Evolutionary conservation across 192 early-diverging fungal genomes (phyloP), one percentile per base, ranked within the genome.

Genomic region (Coemansia sp.): DNA sequence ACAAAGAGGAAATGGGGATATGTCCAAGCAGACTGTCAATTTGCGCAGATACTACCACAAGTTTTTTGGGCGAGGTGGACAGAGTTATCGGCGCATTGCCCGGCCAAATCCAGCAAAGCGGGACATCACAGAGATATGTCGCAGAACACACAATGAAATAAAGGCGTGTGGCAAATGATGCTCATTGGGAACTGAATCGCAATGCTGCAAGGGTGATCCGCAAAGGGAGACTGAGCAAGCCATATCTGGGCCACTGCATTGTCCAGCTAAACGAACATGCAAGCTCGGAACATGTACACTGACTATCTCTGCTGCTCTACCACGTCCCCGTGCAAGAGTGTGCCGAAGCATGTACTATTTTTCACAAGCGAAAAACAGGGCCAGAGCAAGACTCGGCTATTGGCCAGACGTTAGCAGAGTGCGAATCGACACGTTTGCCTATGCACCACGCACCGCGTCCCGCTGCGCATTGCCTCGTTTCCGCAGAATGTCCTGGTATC

Each of bases 391-490:
- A 19, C 46, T 15, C 6, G 19, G 46, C 46, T 7, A 48, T 48
- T 48, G 46, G 46, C 46, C 19, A 19, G 46, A 48, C 14, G 40
- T 2, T 12, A 42, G 10, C 15, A n/a, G 15, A 42, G 40, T 42
- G 40, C 40, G 15, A 42, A 42, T n/a, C 12, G 46, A 15, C 4
- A 19, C n/a, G 46, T 14, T 42, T 48, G 46, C 46, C 46, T 48
- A n/a, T 48, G 46, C 46, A 48, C 46, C 46, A 44, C 42, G 42
- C 42, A n/a, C 42, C 42, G 42, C 42, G 14, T 44, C n/a, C 42
- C 42, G 42, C 42, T 44, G 42, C 42, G 42, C 42, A 44, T 44
- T 44, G 42, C 42, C 42, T 44, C 42, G 42, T 44, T 44, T 44
- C 42, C n/a, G 14, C 42, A 44, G 42, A 15, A 9, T n/a, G 42